Evolutionary conservation across 2,329 filamentous ascomycete species (phyloP).

Genomic region (Pezicula neosporulosa): DNA sequence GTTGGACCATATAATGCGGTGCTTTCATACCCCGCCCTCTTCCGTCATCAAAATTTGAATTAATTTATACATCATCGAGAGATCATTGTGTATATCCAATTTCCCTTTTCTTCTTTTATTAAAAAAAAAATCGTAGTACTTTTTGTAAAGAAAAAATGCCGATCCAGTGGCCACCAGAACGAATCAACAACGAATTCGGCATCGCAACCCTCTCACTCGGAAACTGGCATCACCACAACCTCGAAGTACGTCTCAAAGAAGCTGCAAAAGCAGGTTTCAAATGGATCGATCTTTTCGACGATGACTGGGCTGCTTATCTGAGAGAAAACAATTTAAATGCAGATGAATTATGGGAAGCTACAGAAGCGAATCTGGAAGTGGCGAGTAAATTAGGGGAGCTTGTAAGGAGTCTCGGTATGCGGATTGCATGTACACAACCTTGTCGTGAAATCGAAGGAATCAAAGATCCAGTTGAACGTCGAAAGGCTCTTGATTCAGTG

Average conservation of each 20-base stretch:
- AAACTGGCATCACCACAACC: conserved; percentile 24
- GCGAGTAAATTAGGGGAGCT: conserved; percentile 26
- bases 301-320: conserved; percentile 31
- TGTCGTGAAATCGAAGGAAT: conserved; percentile 29
- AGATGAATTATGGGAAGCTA: conserved; percentile 27
- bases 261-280: conserved; percentile 28
- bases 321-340: conserved; percentile 23
- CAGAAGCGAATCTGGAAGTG: conserved; percentile 21
- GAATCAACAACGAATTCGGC: conserved; percentile 18
- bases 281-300: conserved; percentile 31
- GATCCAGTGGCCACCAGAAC: too few species aligned
- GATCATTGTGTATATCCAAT: too few species aligned
- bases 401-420: conserved; percentile 28
- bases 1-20: too few species aligned
- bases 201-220: conserved; percentile 32
- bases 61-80: too few species aligned
- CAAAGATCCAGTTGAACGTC: conserved; percentile 25
- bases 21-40: too few species aligned
- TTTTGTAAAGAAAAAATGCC: too few species aligned
- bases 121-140: too few species aligned
- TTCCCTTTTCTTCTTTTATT: too few species aligned
- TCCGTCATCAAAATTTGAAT: too few species aligned
- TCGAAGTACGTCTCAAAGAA: conserved; percentile 24
- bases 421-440: conserved; percentile 30
- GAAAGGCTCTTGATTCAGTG: conserved; percentile 21